These are phyloP conservation scores for Solanum hybrid DNA, from an alignment of 305 asterid species.

Conservation along the genomic window DNA sequence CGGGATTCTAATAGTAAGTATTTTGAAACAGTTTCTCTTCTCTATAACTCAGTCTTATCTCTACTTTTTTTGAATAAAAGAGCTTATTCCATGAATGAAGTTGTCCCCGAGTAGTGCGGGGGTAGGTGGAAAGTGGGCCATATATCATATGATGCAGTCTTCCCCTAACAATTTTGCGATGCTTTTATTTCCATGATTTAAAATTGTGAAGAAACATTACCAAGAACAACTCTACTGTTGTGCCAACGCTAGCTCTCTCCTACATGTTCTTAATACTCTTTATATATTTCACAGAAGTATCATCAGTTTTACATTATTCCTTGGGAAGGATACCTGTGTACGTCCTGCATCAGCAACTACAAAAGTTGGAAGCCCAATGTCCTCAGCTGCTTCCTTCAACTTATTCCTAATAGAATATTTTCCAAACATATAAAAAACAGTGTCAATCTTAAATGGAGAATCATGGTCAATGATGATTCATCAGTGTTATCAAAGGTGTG, in stretches of 20 bases:
- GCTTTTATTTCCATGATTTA: neutral
- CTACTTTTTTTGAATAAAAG: neutral
- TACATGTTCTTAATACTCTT: neutral
- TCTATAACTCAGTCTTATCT: neutral
- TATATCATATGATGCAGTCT: neutral
- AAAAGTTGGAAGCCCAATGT: slow-evolving; percentile 82
- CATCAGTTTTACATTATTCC: neutral
- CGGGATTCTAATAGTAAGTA: neutral
- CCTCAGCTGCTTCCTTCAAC: slow-evolving; percentile 80
- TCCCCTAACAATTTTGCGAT: neutral
- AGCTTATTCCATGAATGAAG: neutral
- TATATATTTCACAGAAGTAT: neutral
- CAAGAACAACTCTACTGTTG: neutral
- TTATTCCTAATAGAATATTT: slow-evolving; percentile 50
- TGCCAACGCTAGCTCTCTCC: neutral
- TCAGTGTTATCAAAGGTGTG: neutral
- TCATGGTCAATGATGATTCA: neutral
- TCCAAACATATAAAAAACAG: neutral
- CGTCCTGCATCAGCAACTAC: slow-evolving; percentile 97
- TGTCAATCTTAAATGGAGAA: neutral
- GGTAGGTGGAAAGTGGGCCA: neutral
- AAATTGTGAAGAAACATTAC: neutral
- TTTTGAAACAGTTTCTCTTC: neutral
- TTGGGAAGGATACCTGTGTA: slow-evolving; percentile 52
- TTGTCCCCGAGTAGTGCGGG: neutral